Conservation (phyloP, 371 early-diverging fungal species). For the Nematocida parisii region DNA sequence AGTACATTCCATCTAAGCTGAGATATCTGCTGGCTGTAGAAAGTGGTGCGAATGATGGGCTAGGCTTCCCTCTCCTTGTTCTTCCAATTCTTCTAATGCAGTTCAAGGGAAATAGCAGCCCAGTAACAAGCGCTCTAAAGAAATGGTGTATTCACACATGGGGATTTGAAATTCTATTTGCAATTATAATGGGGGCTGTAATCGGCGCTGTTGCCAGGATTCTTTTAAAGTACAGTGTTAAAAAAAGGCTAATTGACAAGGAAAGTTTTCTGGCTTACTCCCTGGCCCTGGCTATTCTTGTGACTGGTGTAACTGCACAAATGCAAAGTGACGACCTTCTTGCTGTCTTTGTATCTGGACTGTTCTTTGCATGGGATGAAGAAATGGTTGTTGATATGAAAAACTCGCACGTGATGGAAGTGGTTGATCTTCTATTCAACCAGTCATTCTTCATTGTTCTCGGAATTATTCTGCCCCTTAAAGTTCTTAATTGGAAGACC, state of each 20-base stretch:
- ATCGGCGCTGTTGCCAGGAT: conserved; percentile 75
- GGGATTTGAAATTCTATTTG: conserved; percentile 72
- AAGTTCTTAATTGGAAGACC: conserved; percentile 73
- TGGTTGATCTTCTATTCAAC: conserved; percentile 81
- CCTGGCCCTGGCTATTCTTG: conserved; percentile 77
- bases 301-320: conserved; percentile 75
- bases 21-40: conserved; percentile 80
- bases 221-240: conserved; percentile 74
- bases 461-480: conserved; percentile 77
- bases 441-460: conserved; percentile 83
- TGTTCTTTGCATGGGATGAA: conserved; percentile 76
- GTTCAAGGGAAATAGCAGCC: conserved; percentile 18
- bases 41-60: conserved; percentile 72
- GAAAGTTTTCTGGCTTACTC: conserved; percentile 79
- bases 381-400: conserved; percentile 81
- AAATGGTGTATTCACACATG: conserved; percentile 61
- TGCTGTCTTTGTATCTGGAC: conserved; percentile 82
- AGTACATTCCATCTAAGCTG: conserved; percentile 76
- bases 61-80: conserved; percentile 79
- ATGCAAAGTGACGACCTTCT: conserved; percentile 81
- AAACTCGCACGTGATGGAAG: conserved; percentile 81
- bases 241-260: conserved; percentile 78
- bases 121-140: conserved; percentile 9
- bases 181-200: conserved; percentile 75
- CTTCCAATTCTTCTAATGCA: conserved; percentile 71